Evolutionary conservation across 352 stramenopile genomes (phyloP), one percentile per base, ranked within the genome.

Genomic region (Thraustotheca clavata): DNA sequence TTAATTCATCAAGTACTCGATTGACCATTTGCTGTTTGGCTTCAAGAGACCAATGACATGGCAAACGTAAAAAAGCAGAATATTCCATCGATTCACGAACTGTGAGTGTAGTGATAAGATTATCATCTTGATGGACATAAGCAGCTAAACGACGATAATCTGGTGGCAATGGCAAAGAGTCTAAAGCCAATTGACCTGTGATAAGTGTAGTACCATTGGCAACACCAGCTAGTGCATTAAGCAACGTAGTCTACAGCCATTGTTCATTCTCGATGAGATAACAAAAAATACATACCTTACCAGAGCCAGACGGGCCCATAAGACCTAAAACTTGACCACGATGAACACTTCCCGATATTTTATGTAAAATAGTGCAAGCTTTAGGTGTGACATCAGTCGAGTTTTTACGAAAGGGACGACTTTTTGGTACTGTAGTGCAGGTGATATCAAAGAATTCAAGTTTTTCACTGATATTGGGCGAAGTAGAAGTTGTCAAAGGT

Each of bases 91-190:
- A 91, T 67, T 96, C 88, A 20, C 79, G 79, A 14, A 94, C 86
- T 24, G 83, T 91, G 5, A 96, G 74, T 27, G 80, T 91, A 22
- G 83, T 57, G 39, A 87, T 91, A 8, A 96, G 74, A 27, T 76
- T 75, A 62, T 95, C 86, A 52, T 96, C 84, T 59, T 96, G 88
- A 67, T 92, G 76, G 43, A 96, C 87, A 67, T 94, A 96, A 3
- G 86, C 87, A 16, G 87, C 80, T 63, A 92, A 76, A 12, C 79
- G 71, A 26, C 82, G 79, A 66, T 91, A 94, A 47, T 77, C 67
- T 54, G 79, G 75, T 18, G 78, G 62, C 36, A 88, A 68, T 24
- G 67, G 72, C 33, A 79, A 69, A 20, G 76, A 73, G 68, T 94
- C 83, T 4, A 96, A 68, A 22, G 71, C 62, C 8, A 96, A 67